Conservation (phyloP, 2,329 filamentous ascomycete genomes). For the Esteya vermicola region DNA sequence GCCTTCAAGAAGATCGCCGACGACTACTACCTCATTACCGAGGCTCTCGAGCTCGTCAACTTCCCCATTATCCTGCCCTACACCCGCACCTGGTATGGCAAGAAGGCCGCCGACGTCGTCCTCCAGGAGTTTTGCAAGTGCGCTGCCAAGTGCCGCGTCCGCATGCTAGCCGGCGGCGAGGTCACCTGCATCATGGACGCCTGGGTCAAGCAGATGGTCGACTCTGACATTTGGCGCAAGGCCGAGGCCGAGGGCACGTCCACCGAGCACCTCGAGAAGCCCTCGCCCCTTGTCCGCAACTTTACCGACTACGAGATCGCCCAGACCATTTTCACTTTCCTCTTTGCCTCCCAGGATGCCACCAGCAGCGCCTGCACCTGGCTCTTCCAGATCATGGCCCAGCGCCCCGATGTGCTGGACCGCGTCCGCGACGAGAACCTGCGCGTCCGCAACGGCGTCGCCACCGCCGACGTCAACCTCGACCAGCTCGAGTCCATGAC, state of each 20-base stretch:
- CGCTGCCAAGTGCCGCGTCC: slow-evolving; percentile 82
- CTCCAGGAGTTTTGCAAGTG: slow-evolving; percentile 81
- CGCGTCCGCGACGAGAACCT: slow-evolving; percentile 87
- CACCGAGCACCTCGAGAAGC: slow-evolving; percentile 63
- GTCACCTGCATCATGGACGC: slow-evolving; percentile 89
- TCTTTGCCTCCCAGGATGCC: slow-evolving; percentile 95
- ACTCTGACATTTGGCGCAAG: slow-evolving; percentile 70
- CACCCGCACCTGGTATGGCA: slow-evolving; percentile 94
- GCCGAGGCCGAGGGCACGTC: slow-evolving; percentile 58
- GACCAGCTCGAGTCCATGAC: slow-evolving; percentile 78
- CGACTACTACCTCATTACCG: slow-evolving; percentile 94
- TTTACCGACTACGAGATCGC: slow-evolving; percentile 87
- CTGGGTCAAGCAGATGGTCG: slow-evolving; percentile 80
- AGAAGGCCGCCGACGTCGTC: slow-evolving; percentile 89
- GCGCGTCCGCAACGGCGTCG: slow-evolving; percentile 58
- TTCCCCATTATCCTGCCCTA: slow-evolving; percentile 93
- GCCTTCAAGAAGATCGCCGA: slow-evolving; percentile 87
- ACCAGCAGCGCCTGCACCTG: slow-evolving; percentile 88
- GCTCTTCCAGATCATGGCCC: slow-evolving; percentile 88
- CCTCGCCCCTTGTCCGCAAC: slow-evolving; percentile 64
- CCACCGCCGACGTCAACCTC: slow-evolving; percentile 56
- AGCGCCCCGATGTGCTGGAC: slow-evolving; percentile 83
- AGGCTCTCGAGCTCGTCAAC: slow-evolving; percentile 91
- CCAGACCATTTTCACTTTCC: slow-evolving; percentile 88
- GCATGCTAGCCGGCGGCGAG: slow-evolving; percentile 78